Percentiles rank a stretch among this genome's conserved stretches.
phyloP scores from a whole-genome alignment of 176 grass and related monocot species.

The Avena eriantha region DNA sequence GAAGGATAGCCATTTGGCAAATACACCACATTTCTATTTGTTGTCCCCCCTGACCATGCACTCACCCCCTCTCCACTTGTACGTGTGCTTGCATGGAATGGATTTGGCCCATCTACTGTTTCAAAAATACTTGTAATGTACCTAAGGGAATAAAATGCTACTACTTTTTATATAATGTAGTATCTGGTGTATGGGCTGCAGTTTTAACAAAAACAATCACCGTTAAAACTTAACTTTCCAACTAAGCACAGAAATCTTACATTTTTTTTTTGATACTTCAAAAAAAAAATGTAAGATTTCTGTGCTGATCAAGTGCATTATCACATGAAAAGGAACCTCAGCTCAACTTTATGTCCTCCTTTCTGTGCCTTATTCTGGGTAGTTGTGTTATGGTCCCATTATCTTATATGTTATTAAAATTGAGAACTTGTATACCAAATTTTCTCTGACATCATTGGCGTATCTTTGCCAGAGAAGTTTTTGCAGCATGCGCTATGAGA shows the following conservation, averaged over 20 bases:
- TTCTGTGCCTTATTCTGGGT: conserved; percentile 43
- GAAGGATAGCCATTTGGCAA: conserved; percentile 44
- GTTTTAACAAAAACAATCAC: conserved; percentile 40
- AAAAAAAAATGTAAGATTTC: conserved; percentile 35
- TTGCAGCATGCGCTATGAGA: conserved; percentile 22
- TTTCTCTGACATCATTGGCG: conserved; percentile 43
- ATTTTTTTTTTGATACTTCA: no score
- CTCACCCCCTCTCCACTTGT: conserved; percentile 37
- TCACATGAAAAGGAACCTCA: conserved; percentile 43
- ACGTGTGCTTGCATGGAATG: conserved; percentile 40
- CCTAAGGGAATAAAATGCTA: conserved; percentile 25
- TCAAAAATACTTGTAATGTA: conserved; percentile 33
- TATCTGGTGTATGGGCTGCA: conserved; percentile 9
- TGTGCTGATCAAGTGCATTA: conserved; percentile 36
- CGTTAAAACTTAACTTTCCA: conserved; percentile 31
- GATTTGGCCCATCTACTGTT: conserved; percentile 44
- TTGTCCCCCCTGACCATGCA: conserved; percentile 36
- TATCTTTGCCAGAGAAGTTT: conserved; percentile 43
- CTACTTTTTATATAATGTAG: conserved; percentile 27
- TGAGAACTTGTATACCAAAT: conserved; percentile 13
- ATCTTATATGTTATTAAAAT: conserved; percentile 24
- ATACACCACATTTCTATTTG: conserved; percentile 24
- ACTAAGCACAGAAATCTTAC: neutral
- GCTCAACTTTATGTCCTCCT: conserved; percentile 30
- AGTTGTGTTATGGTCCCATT: conserved; percentile 41